phyloP scores from a whole-genome alignment of 2,329 filamentous ascomycete species.

The Sclerotinia borealis region DNA sequence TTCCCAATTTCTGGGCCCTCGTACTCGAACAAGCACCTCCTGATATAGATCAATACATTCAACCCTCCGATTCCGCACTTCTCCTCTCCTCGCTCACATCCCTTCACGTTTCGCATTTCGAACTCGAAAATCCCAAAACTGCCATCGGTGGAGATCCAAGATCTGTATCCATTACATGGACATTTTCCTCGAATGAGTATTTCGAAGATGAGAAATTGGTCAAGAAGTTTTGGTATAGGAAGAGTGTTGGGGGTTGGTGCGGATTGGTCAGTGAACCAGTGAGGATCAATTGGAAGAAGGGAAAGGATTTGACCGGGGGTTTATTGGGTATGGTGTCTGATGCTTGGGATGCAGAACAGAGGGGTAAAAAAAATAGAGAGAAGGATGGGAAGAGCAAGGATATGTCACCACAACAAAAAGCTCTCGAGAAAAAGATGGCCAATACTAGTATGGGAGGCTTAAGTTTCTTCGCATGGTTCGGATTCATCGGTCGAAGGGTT shows the following conservation, averaged over 20 bases:
- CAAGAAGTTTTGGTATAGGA: conserved; percentile 89
- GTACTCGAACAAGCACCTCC: conserved; percentile 82
- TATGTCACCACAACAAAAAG: conserved; percentile 42
- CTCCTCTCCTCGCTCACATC: conserved; percentile 62
- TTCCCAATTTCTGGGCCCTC: conserved; percentile 90
- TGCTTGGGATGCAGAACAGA: conserved; percentile 58
- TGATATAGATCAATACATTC: conserved; percentile 84
- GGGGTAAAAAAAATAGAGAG: conserved; percentile 32
- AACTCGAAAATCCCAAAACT: conserved; percentile 53
- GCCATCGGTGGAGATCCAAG: conserved; percentile 64
- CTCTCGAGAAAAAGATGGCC: conserved; percentile 49
- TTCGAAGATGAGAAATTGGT: conserved; percentile 73
- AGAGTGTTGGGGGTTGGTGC: conserved; percentile 56
- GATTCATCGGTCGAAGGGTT: conserved; percentile 65
- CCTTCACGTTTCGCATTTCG: conserved; percentile 73
- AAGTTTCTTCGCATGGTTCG: conserved; percentile 89
- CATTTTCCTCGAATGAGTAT: conserved; percentile 74
- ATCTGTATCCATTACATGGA: conserved; percentile 69
- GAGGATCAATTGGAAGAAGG: conserved; percentile 79
- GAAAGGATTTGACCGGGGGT: conserved; percentile 77
- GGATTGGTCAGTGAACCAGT: conserved; percentile 86
- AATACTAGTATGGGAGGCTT: conserved; percentile 55
- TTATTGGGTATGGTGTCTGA: conserved; percentile 67
- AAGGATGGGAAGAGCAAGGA: conserved; percentile 26
- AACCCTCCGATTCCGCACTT: conserved; percentile 69